Evolutionary conservation across 78 protist genomes (phyloP).

Genomic region (Dictyostelium firmibasis): DNA sequence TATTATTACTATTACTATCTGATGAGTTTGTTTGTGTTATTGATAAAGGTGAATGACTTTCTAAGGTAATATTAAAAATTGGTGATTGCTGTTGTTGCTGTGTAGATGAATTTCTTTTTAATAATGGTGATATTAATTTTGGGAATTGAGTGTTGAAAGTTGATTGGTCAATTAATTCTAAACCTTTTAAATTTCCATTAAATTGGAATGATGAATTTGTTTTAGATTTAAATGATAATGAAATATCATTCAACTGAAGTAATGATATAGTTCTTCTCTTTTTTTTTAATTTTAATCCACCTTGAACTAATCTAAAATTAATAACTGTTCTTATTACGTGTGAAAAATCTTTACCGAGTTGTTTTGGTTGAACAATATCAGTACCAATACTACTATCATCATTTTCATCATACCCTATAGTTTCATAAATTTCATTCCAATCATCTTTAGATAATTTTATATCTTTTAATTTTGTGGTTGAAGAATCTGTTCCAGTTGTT

Average conservation of each 20-base stretch:
- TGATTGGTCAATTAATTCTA: slow-evolving; percentile 55
- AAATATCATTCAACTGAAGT: not conserved
- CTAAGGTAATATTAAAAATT: slow-evolving; percentile 32
- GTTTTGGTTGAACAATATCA: not conserved
- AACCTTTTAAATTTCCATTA: not conserved
- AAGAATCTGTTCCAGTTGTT: not conserved
- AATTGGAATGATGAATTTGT: slow-evolving; percentile 8
- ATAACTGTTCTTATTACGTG: not conserved
- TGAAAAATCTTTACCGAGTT: not conserved
- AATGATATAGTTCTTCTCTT: not conserved
- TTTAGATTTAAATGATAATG: not conserved
- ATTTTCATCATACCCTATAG: slow-evolving; percentile 34
- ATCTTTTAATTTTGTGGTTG: not conserved
- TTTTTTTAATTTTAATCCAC: not conserved
- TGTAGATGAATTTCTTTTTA: not conserved
- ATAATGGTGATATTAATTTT: slow-evolving; percentile 24
- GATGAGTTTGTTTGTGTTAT: too few species aligned
- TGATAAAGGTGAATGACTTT: not conserved
- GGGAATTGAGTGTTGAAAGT: slow-evolving; percentile 30
- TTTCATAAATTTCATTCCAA: slow-evolving; percentile 70
- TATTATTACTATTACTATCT: not conserved
- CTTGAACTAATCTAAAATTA: not conserved
- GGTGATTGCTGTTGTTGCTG: not conserved
- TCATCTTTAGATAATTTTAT: slow-evolving; percentile 44
- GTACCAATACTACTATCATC: not conserved